phyloP scores from a whole-genome alignment of 139 green algal species.

The Coelastrella sp. region DNA sequence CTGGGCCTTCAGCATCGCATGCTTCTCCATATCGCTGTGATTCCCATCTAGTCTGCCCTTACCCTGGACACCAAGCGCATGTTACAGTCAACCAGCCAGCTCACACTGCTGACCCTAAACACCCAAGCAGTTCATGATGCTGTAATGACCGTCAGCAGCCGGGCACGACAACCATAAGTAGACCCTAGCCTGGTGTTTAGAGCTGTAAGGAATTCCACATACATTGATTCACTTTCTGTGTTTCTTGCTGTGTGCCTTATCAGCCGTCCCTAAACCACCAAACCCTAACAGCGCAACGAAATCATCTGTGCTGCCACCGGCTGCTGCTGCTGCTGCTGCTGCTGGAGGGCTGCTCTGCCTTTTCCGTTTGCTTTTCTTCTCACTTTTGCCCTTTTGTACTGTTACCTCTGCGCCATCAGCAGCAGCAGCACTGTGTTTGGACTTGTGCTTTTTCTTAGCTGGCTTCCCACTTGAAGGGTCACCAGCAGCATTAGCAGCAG shows the following conservation, averaged over 20 bases:
- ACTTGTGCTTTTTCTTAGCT: no score
- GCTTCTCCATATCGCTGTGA: no score
- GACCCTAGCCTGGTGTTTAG: no score
- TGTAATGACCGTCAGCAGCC: no score
- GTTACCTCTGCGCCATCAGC: neutral
- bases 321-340: neutral
- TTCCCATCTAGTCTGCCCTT: no score
- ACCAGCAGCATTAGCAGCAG: neutral
- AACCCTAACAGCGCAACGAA: conserved; percentile 29
- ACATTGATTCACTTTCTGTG: neutral
- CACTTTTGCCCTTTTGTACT: neutral
- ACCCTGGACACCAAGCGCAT: no score
- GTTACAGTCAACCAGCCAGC: no score
- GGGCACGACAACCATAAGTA: no score
- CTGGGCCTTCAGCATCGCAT: no score
- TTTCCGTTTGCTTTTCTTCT: conserved; percentile 14
- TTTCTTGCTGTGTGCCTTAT: neutral
- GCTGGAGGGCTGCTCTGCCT: neutral
- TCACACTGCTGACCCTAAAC: no score
- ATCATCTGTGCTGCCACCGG: neutral
- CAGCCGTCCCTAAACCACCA: neutral
- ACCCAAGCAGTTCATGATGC: no score
- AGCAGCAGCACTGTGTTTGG: conserved; percentile 21
- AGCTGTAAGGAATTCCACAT: no score
- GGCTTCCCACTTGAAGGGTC: neutral